These are phyloP conservation scores for Curvularia lunata DNA, from an alignment of 2,329 filamentous ascomycete genomes.

Conservation along the genomic window DNA sequence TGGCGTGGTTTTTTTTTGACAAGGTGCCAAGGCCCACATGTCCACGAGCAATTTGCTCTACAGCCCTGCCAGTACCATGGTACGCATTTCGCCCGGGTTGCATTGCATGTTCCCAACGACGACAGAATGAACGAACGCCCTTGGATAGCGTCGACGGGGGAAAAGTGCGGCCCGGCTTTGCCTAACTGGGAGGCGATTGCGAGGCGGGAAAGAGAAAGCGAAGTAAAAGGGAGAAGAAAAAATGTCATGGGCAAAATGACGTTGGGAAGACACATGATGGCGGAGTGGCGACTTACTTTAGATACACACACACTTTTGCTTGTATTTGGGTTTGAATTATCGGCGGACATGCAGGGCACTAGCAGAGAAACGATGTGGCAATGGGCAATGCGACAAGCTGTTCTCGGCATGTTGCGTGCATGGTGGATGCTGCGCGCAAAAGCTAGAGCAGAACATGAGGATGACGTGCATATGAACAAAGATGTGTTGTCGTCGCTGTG, in stretches of 20 bases:
- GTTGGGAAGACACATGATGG: conserved; percentile 1
- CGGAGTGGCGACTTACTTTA: conserved; percentile 4
- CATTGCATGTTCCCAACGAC: background rate
- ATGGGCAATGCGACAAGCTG: conserved; percentile 9
- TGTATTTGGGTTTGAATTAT: background rate
- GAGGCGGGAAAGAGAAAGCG: background rate
- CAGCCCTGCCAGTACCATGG: conserved; percentile 10
- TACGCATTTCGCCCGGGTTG: background rate
- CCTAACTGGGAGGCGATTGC: background rate
- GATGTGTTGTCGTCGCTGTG: conserved; percentile 7
- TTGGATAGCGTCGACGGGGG: background rate
- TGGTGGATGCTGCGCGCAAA: conserved; percentile 1
- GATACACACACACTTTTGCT: background rate
- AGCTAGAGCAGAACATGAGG: background rate
- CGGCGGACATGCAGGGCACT: conserved; percentile 14
- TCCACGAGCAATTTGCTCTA: conserved; percentile 1
- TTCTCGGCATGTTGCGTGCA: conserved; percentile 25
- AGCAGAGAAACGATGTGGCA: conserved; percentile 14
- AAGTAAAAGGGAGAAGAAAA: background rate
- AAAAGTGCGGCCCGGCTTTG: background rate
- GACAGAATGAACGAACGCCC: background rate
- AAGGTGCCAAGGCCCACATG: conserved; percentile 17
- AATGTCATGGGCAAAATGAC: conserved; percentile 1
- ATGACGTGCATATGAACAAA: background rate
- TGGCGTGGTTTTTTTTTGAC: conserved; percentile 12